Evolutionary conservation across 2,329 filamentous ascomycete genomes (phyloP), one percentile per base, ranked within the genome.

Genomic region (Didymella pinodella): DNA sequence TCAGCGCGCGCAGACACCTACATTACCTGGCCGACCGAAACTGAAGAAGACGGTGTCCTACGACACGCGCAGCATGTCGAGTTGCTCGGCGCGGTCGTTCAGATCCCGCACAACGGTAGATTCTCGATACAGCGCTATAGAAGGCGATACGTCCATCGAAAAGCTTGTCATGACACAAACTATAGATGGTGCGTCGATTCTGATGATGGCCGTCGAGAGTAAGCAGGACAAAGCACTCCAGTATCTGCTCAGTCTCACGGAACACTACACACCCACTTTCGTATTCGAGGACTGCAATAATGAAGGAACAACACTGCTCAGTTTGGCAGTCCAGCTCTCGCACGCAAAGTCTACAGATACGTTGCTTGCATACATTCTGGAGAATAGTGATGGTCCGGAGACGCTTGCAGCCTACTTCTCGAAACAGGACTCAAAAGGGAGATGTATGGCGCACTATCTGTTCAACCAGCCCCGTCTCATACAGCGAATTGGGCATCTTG

Each of bases 371-470:
- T 92, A 89, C 71, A 78, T 97, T 28, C 83, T 88, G 64, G 69
- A 73, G 3, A 80, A 82, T 52, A 82, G 81, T 53, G 82, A 81
- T 34, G 83, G 85, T 18, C 80, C 86, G 51, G 78, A 82, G 16
- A 81, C 85, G 48, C 77, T 96, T 29, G 76, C 80, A 43, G 79
- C 82, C 7, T 98, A 99, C 72, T 79, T 98, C 47, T 82, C 86
- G 4, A 82, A 85, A 61, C 90, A 94, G 69, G 95, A 99, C 72
- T 87, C 85, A 36, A 90, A 93, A 81, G 95, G 94, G 22, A 88
- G 95, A 67, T 96, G 93, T 62, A 86, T 92, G 51, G 95, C 90
- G n/a, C 95, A 99, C 77, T 99, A 99, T 75, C 83, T 99, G 16
- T 99, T 99, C 79, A 91, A 97, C 71, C 89, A 92, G 8, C 95